Base-by-base conservation (phyloP, 2,329 filamentous ascomycete genomes). In the Penicillium paneum region DNA sequence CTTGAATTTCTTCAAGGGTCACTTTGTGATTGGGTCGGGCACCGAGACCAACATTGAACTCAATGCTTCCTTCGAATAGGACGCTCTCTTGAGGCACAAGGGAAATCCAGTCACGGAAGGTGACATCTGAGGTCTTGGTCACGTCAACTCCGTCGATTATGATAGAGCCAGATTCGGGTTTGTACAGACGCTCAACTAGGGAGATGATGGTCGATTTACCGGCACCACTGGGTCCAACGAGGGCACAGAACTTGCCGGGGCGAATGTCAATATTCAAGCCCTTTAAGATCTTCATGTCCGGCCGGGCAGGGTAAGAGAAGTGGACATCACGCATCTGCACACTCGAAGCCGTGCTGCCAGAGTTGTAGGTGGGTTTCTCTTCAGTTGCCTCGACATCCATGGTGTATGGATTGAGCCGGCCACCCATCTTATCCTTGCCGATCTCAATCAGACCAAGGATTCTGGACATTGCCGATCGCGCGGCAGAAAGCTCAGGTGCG, bases 401-500 rank as follows among this genome's bases (percentile, higher is more conserved):
- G 19, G 31, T 15, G 24, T 43, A 24, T 38, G 21, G 13, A 4
- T 17, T 44, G 34, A 17, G 52, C 42, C 38, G 52, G 26, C 64
- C 58, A 42, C 60, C 57, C 65, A 71, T 70, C 41, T 71, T 66
- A 35, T 68, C 66, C 3, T 70, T 69, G 2, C 71, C 71, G 8
- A 72, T 63, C 40, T 73, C 68, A 10, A 75, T 73, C 19, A 82
- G 64, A 17, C 70, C 67, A 21, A 79, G 53, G 47, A 89, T 83
- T 38, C 84, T 76, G 6, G 79, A 80, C 11, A 84, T 82, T 3
- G 88, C 85, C 1, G 78, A 77, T 29, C 80, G 81, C 0, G 88
- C 88, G 41, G 83, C 81, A 1, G 86, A 84, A n/a, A 91, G 80
- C 59, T 92, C 88, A 0, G 88, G 88, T 0, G 88, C 87, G 1